Base-by-base conservation (phyloP, 2,329 filamentous ascomycete species). In the Aureobasidium zeae region DNA sequence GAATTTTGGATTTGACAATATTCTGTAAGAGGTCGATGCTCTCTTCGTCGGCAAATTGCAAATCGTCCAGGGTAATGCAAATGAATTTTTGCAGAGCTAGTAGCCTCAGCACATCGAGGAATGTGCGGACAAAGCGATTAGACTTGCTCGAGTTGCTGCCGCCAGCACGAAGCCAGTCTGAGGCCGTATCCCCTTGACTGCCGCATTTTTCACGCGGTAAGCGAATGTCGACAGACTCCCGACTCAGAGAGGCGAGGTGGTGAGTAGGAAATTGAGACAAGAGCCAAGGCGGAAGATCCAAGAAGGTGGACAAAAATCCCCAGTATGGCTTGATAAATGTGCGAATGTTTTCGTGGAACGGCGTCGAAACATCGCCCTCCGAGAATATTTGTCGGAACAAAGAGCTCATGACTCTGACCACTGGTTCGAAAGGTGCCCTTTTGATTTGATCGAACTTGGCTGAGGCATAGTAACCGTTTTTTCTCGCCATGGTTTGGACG, bases 1-100 rank as follows among this genome's bases (percentile, higher is more conserved):
- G 86, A 48, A 95, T 76, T 51, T 82, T 81, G 1, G 82, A 79
- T 38, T 73, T 72, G 44, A 94, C 77, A 41, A 95, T 86, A 54
- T 87, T 81, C 12, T 81, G 75, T 28, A 95, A 81, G 41, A 95
- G 69, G 46, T 94, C 86, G 35, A 91, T 66, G 11, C 83, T 91
- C 60, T 95, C 89, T 19, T 83, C 77, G 57, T 95, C 89, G 5
- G 87, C 86, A 60, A 86, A 91, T 54, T 95, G 87, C 22, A 95
- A 66, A 61, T 95, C 89, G 56, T 95, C 89, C 20, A 95, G 65
- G 53, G 81, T 87, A 53, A 94, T 80, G 56, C 86, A 93, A 43
- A 94, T 87, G 54, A 94, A 79, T 54, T 88, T 91, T 58, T 88
- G 80, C 15, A 80, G 72, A 0, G 86, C 83, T 44, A 96, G 79